Evolutionary conservation across 2,329 filamentous ascomycete genomes (phyloP).

Genomic region (Penicillium sp.): DNA sequence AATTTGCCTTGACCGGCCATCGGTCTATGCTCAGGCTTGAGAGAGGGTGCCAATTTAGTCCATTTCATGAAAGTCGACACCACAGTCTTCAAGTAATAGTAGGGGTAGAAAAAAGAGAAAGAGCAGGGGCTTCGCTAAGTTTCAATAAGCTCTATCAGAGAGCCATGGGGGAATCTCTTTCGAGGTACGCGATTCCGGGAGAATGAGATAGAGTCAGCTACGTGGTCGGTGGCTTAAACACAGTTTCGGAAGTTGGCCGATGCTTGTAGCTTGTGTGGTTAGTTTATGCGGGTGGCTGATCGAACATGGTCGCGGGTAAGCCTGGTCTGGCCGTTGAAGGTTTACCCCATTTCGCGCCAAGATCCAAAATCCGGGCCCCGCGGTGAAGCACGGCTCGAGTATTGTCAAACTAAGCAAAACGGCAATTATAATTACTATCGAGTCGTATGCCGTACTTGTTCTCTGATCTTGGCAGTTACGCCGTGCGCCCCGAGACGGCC

Average conservation of each 20-base stretch:
- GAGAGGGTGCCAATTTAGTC: constrained; percentile 6
- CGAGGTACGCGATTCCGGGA: constrained; percentile 9
- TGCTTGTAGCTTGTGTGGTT: neutral
- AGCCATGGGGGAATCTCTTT: constrained; percentile 10
- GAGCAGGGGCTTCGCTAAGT: neutral
- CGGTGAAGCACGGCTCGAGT: neutral
- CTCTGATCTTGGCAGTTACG: neutral
- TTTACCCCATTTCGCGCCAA: neutral
- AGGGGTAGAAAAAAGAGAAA: neutral
- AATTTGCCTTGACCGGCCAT: constrained; percentile 1
- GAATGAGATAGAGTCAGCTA: neutral
- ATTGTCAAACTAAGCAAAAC: neutral
- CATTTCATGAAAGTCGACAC: neutral
- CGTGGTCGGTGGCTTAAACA: constrained; percentile 4
- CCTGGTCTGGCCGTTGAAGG: neutral
- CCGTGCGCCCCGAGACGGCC: neutral
- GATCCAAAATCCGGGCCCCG: neutral
- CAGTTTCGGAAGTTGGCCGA: constrained; percentile 16
- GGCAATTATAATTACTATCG: neutral
- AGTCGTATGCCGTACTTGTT: neutral
- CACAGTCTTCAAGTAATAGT: neutral
- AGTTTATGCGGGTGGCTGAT: neutral
- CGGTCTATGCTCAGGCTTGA: neutral
- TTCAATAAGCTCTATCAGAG: neutral
- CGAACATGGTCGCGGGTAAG: neutral